phyloP scores from a whole-genome alignment of 371 early-diverging fungal genomes.

The Mucor velutinosus region DNA sequence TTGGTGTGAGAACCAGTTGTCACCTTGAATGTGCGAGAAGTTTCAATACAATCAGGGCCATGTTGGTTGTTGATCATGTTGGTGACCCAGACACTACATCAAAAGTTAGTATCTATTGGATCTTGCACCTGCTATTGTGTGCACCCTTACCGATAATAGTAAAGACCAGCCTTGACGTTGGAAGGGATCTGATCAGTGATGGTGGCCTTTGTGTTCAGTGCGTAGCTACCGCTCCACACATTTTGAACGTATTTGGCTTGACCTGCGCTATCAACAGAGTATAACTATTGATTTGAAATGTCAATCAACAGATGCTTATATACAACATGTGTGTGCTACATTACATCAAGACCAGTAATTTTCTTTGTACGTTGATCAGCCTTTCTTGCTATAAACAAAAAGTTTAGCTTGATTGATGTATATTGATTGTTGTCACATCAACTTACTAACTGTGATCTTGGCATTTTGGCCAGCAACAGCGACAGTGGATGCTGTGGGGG shows the following conservation, averaged over 20 bases:
- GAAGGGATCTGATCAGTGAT: conserved; percentile 36
- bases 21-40: conserved; percentile 65
- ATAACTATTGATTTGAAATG: conserved; percentile 27
- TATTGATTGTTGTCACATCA: background rate
- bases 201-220: conserved; percentile 35
- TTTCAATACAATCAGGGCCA: conserved; percentile 53
- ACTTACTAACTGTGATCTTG: conserved; percentile 38
- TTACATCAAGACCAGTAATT: conserved; percentile 52
- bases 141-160: conserved; percentile 49
- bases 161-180: conserved; percentile 40
- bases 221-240: conserved; percentile 42
- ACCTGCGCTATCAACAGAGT: conserved; percentile 36
- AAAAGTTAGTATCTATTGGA: background rate
- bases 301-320: conserved; percentile 2
- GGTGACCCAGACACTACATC: conserved; percentile 51
- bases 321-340: conserved; percentile 8
- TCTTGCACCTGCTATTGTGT: background rate
- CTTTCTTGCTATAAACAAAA: conserved; percentile 24
- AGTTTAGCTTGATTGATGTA: background rate
- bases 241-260: conserved; percentile 48
- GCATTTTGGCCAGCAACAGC: conserved; percentile 35
- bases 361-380: conserved; percentile 36
- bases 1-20: conserved; percentile 59
- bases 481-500: conserved; percentile 24
- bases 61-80: conserved; percentile 44